A percentile compares a stretch with the other conserved stretches of the same genome.
These are phyloP conservation scores for Globisporangium recalcitrans DNA, from an alignment of 352 stramenopile species.

Conservation along the genomic window DNA sequence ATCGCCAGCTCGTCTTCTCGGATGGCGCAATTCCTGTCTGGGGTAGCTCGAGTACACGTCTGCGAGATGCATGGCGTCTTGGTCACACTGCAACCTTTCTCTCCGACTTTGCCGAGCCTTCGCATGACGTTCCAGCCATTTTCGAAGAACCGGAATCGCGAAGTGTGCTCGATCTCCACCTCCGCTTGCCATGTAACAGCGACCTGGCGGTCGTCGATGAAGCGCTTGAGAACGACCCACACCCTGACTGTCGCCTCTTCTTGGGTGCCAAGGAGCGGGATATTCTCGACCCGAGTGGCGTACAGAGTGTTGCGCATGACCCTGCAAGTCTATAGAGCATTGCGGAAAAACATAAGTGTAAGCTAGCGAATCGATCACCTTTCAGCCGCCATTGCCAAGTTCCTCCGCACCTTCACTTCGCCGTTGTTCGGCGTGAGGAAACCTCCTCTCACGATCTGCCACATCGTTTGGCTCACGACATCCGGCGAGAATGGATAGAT, in stretches of 20 bases:
- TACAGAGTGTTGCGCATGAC: not conserved
- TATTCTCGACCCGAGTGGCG: not conserved
- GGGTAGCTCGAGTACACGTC: not conserved
- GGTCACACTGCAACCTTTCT: not conserved
- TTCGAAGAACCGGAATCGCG: not conserved
- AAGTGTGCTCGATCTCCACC: not conserved
- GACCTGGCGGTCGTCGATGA: not conserved
- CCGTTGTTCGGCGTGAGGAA: not conserved
- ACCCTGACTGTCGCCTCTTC: not conserved
- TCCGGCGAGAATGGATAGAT: not conserved
- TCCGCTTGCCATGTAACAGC: not conserved
- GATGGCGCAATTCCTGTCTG: not conserved
- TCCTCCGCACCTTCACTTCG: not conserved
- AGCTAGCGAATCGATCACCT: too few relatives aligned
- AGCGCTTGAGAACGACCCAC: not conserved
- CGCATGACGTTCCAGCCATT: not conserved
- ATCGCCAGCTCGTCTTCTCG: not conserved
- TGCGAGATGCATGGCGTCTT: not conserved
- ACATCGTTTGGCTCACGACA: not conserved
- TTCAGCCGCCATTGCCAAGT: not conserved
- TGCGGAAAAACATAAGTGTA: too few relatives aligned
- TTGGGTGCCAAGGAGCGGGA: not conserved
- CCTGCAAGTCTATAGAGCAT: not conserved
- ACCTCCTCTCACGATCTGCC: not conserved
- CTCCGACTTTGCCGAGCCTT: not conserved